Evolutionary conservation across 768 basidiomycete species (phyloP).

Genomic region (Kwoniella sp.): DNA sequence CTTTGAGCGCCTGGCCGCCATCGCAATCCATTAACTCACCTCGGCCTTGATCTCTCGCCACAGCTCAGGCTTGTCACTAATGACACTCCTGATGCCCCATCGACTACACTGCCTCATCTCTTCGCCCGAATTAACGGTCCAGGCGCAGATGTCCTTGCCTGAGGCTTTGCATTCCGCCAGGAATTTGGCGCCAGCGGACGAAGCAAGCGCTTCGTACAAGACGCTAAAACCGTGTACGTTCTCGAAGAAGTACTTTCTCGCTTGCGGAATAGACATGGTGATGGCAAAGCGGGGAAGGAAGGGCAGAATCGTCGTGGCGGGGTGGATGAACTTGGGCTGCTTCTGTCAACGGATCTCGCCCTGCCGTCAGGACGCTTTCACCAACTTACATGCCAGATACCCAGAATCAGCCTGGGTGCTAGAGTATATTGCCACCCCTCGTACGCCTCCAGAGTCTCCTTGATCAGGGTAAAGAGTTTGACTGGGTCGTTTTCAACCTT

Average conservation of each 20-base stretch:
- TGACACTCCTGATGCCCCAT: slow-evolving; percentile 45
- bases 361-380: too few relatives aligned
- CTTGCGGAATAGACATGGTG: slow-evolving; percentile 65
- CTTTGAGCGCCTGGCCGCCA: not conserved
- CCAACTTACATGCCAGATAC: slow-evolving; percentile 50
- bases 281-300: slow-evolving; percentile 84
- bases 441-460: slow-evolving; percentile 61
- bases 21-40: slow-evolving; percentile 19
- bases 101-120: slow-evolving; percentile 56
- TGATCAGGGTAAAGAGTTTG: slow-evolving; percentile 64
- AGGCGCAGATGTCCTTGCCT: slow-evolving; percentile 82
- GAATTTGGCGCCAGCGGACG: slow-evolving; percentile 68
- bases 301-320: slow-evolving; percentile 70
- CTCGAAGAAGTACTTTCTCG: slow-evolving; percentile 83
- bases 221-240: slow-evolving; percentile 83
- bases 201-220: slow-evolving; percentile 66
- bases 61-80: slow-evolving; percentile 49
- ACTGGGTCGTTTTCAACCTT: slow-evolving; percentile 89
- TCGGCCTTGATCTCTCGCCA: slow-evolving; percentile 36
- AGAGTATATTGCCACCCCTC: slow-evolving; percentile 36
- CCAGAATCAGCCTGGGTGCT: slow-evolving; percentile 45
- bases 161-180: slow-evolving; percentile 65
- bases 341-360: too few relatives aligned
- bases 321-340: slow-evolving; percentile 69
- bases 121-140: slow-evolving; percentile 88